A percentile compares a stretch with the other conserved stretches of the same genome.
Conservation (phyloP, 2,329 filamentous ascomycete genomes). For the Colletotrichum salicis region DNA sequence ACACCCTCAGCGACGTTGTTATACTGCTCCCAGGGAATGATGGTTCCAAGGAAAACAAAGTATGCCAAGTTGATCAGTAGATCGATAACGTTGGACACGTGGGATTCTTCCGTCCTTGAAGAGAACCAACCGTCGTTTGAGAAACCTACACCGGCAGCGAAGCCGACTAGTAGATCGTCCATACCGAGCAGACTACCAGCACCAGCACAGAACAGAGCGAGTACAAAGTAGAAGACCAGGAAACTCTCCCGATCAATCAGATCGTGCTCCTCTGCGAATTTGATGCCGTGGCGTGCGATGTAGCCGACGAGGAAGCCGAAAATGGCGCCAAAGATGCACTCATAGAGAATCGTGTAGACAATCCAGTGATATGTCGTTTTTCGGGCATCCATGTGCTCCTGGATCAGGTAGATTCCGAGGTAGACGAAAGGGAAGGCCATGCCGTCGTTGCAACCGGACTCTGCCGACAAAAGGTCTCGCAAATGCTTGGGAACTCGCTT, state of each 20-base stretch:
- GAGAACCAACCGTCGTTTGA: slow-evolving; percentile 99
- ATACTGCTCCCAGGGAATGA: slow-evolving; percentile 95
- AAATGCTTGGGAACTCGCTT: slow-evolving; percentile 98
- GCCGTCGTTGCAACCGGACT: slow-evolving; percentile 98
- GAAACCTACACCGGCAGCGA: slow-evolving; percentile 96
- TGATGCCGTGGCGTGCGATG: slow-evolving; percentile 89
- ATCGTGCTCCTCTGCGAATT: slow-evolving; percentile 83
- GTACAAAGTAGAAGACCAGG: slow-evolving; percentile 97
- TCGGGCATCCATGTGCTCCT: slow-evolving; percentile 75
- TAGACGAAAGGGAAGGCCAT: slow-evolving; percentile 99
- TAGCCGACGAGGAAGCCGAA: slow-evolving; percentile 92
- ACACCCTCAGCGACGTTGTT: slow-evolving; percentile 80
- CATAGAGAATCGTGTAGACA: slow-evolving; percentile 89
- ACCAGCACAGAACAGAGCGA: slow-evolving; percentile 94
- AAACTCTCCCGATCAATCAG: slow-evolving; percentile 97
- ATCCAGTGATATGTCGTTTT: slow-evolving; percentile 87
- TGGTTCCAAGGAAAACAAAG: slow-evolving; percentile 97
- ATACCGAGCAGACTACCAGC: slow-evolving; percentile 91
- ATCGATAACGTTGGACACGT: slow-evolving; percentile 99
- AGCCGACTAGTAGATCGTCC: slow-evolving; percentile 94
- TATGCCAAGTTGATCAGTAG: slow-evolving; percentile 95
- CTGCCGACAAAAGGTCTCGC: slow-evolving; percentile 91
- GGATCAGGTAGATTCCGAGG: slow-evolving; percentile 87
- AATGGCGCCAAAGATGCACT: slow-evolving; percentile 91
- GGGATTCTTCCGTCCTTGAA: slow-evolving; percentile 97